Base-by-base conservation (phyloP, 2,329 filamentous ascomycete genomes). In the Claviceps capensis region DNA sequence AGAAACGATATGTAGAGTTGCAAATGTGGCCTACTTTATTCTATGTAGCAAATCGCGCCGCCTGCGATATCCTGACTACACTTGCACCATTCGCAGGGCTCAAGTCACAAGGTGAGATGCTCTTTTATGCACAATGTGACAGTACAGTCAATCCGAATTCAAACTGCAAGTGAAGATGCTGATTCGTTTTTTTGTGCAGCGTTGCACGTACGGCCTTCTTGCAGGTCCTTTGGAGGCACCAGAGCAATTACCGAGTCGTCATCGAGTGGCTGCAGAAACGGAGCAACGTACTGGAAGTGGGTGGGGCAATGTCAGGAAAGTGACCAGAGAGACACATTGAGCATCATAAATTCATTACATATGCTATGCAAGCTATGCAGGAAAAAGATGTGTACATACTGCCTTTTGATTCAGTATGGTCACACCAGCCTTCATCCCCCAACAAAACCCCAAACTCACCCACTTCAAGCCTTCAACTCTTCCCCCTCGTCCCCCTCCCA, bases 161-260 rank as follows among this genome's bases (percentile, higher is more conserved):
- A 6, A 13, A 42, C 37, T 19, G 55, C 17, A 23, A 44, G 3
- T 44, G 42, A 42, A 42, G 30, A 34, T 11, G 30, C 30, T 34
- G 30, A 34, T 11, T 34, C 14, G 19, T 14, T 26, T 22, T 22
- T 44, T 6, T 2, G 17, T 37, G 4, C 22, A 86, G 83, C 72
- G 70, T 91, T 54, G 83, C 82, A 0, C 80, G 82, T 49, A 72
- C 73, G 30, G 88, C 88, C 5, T 95, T 95, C 60, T 65, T 72
- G 46, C 69, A 73, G 49, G 82, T 93, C 30, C 72, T 96, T 59
- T 64, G 67, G 47, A 76, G 74, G 58, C 88, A 85, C 64, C 89
- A 95, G 72, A 83, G 83, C 37, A 77, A 74, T 51, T 87, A 88
- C 65, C 62, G 61, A 5, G 67, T 68, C 34, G 75, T 90, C 14